Evolutionary conservation across 805 yeast species (phyloP), one percentile per base, ranked within the genome.

Genomic region (Torulaspora gathmanii): DNA sequence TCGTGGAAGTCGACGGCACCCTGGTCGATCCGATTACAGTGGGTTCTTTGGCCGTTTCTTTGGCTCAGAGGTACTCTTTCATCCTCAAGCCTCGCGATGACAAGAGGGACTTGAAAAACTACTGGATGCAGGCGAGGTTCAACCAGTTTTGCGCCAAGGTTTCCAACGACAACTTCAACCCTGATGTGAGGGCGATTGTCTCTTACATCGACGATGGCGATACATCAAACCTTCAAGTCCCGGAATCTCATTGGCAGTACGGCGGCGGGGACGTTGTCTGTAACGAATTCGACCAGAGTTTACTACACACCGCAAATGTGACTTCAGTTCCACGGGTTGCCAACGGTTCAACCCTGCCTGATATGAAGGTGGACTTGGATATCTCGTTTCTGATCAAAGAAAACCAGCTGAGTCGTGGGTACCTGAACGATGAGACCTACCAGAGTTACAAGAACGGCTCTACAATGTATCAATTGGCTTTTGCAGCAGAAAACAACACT

Each of bases 51-150:
- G 72, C 69, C 54, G 58, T 75, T 40, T 73, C 85, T 1, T 85
- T 80, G 15, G 90, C 86, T 8, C 91, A 85, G 64, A 68, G 95
- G 49, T 78, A 81, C 58, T 75, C 85, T 12, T 75, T 82, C 3
- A 67, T 82, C 45, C 53, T 83, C 30, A 67, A 23, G 73, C 85
- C 62, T 57, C 52, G 65, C 68, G 39, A 74, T 68, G 76, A 60
- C 80, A 77, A 59, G 47, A 47, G 44, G 56, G 42, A 15, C 54
- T 46, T 11, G 75, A 75, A 45, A 64, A 78, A 56, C 40, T 66
- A 65, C 48, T 70, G 72, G 72, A 57, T 70, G 61, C 65, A 69
- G 27, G 72, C 71, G 4, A 60, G 56, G 34, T 53, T 70, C 56
- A 65, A 69, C 48, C 55, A 58, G 23, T 61, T 57, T 50, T 70